Evolutionary conservation across 495 filamentous ascomycete genomes (phyloP), one percentile per base, ranked within the genome.

Genomic region (Thermochaetoides thermophila): DNA sequence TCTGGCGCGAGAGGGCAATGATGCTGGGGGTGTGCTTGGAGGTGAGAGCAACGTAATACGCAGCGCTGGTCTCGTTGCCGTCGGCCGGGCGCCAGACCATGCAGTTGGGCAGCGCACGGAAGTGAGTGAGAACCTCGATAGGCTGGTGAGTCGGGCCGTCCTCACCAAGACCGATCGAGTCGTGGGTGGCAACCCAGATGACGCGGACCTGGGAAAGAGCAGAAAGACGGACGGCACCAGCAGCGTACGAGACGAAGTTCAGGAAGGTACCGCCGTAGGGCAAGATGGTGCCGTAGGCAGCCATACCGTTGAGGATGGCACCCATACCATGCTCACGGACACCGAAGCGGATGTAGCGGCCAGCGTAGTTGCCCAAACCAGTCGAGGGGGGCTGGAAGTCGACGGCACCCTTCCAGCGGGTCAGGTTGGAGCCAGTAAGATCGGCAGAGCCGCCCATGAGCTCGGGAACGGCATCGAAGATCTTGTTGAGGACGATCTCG

Each of bases 71-170:
- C 79, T 99, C 89, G 67, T 99, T 99, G 46, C 89, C 89, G 53
- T 99, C 89, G 38, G 89, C 89, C 38, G 89, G 89, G 54, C 89
- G 89, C 89, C 89, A 99, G 49, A 96, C 91, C 89, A 96, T 95
- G 73, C 79, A 83, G 79, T 99, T 99, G 45, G 89, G 89, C 45
- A 96, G 73, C 36, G 91, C 91, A 60, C 89, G 89, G 84, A 96
- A 96, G 64, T 99, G 89, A 40, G 89, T 81, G 30, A 99, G 76
- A n/a, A 84, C 93, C 74, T 99, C 89, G 51, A 99, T 92, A 53
- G 89, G 89, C 71, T 99, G 89, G 68, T 99, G 89, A 33, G 89
- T 99, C 37, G 89, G 89, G 36, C 89, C 89, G 53, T 99, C 89
- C 66, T 99, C 91, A 60, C 89, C 89, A 41, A 99, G 82, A 69